A percentile compares a stretch with the other conserved stretches of the same genome.
Evolutionary conservation across 2,329 filamentous ascomycete genomes (phyloP).

Genomic region (Aspergillus latus): DNA sequence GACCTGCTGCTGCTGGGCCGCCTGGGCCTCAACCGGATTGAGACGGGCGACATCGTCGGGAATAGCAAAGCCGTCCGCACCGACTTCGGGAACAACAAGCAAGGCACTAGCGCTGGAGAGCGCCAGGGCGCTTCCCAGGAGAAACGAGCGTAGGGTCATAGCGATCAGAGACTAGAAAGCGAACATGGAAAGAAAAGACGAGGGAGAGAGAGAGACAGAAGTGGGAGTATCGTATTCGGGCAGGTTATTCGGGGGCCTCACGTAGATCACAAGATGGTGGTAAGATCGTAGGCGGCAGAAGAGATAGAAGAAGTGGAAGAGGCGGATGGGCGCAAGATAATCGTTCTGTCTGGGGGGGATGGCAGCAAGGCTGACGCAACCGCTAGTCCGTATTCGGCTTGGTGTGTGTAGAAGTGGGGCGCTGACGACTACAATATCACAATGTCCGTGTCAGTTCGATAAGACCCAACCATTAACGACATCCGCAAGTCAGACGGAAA

Average conservation of each 20-base stretch:
- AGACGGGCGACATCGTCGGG: conserved; percentile 26
- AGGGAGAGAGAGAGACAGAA: conserved; percentile 1
- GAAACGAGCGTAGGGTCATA: conserved; percentile 39
- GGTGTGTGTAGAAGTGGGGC: background rate
- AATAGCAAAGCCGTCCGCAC: conserved; percentile 25
- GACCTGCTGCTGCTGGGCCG: conserved; percentile 30
- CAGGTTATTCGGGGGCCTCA: background rate
- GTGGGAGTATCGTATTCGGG: background rate
- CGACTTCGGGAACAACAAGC: conserved; percentile 39
- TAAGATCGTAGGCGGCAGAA: background rate
- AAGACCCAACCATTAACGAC: background rate
- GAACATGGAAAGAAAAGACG: conserved; percentile 12
- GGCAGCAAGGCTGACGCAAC: conserved; percentile 11
- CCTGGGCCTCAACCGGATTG: conserved; percentile 27
- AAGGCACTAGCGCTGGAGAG: conserved; percentile 39
- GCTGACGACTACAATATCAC: conserved; percentile 6
- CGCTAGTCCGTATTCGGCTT: background rate
- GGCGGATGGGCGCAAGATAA: background rate
- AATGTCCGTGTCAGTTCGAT: background rate
- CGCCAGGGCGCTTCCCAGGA: conserved; percentile 36
- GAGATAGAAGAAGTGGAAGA: background rate
- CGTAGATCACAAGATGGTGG: background rate
- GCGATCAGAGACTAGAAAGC: conserved; percentile 15
- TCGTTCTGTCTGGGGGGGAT: background rate
- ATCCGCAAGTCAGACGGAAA: background rate